Conservation (phyloP, 106 monocot species). For the Dioscorea zingiberensis region DNA sequence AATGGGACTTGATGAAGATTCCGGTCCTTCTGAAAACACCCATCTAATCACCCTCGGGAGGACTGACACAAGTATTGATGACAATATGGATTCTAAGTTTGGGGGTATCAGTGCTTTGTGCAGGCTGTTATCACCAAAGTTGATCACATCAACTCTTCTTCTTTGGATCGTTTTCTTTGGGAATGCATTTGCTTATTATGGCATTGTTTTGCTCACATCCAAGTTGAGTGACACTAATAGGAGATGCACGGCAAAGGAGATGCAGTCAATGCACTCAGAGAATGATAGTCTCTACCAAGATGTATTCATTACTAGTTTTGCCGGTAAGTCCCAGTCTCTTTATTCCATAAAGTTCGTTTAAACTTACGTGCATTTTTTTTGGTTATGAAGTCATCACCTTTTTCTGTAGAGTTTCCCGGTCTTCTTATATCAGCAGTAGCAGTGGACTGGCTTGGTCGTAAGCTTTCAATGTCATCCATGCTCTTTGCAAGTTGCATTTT, state of each 20-base stretch:
- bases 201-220: slow-evolving; percentile 66
- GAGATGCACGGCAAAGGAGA: slow-evolving; percentile 19
- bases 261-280: slow-evolving; percentile 1
- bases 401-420: slow-evolving; percentile 67
- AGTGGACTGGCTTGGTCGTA: slow-evolving; percentile 74
- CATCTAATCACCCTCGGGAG: slow-evolving; percentile 19
- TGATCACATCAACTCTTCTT: slow-evolving; percentile 61
- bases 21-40: slow-evolving; percentile 22
- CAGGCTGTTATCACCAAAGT: slow-evolving; percentile 38
- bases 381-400: background rate
- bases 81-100: slow-evolving; percentile 19
- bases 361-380: no score
- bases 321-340: slow-evolving; percentile 24
- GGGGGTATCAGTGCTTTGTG: slow-evolving; percentile 27
- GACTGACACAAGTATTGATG: slow-evolving; percentile 1
- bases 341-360: no score
- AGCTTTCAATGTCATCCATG: slow-evolving; percentile 55
- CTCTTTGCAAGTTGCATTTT: slow-evolving; percentile 55
- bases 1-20: slow-evolving; percentile 13
- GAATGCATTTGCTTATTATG: slow-evolving; percentile 83
- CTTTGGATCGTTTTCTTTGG: slow-evolving; percentile 74
- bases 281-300: slow-evolving; percentile 40
- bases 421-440: slow-evolving; percentile 48
- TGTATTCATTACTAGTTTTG: slow-evolving; percentile 72
- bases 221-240: slow-evolving; percentile 29